Evolutionary conservation across 371 early-diverging fungal species (phyloP), one percentile per base, ranked within the genome.

Genomic region (Rhizomucor pusillus): DNA sequence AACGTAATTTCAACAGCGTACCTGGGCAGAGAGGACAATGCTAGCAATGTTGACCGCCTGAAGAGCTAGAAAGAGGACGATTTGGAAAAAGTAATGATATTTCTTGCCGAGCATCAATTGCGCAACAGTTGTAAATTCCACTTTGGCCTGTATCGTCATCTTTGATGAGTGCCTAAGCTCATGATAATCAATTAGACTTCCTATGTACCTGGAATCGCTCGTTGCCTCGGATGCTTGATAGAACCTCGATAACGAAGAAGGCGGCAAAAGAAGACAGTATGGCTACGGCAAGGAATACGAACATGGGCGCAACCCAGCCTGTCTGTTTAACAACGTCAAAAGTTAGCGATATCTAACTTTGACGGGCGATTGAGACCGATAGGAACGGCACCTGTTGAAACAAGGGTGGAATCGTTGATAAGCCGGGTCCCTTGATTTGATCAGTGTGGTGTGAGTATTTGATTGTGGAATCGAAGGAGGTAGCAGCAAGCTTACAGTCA

Each of bases 161-260:
- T 52, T 41, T 25, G 19, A 37, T 7, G 25, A 48, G 16, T 16
- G 34, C 13, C 20, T 19, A 1, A 47, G n/a, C 3, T 37, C 33
- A 13, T 49, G 16, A 36, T 54, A 29, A 36, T 46, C 29, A n/a
- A 14, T 20, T 13, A 19, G 3, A 39, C 50, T 59, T 44, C 14
- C 18, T 29, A 29, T 7, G 29, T 29, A 77, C 82, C 54, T 85
- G 82, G 46, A 85, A 81, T 25, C 80, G 75, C 46, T 84, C 81
- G 66, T 90, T 92, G 16, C 91, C 92, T 9, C 85, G 84, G 36
- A 90, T 81, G 44, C 80, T 82, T 43, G 89, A 86, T 77, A 92
- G 81, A 11, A 87, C 86, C 57, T 92, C 92, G 53, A 88, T 83
- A 20, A 89, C 81, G 57, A 91, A 89, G 14, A 91, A 67, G 18